These are phyloP conservation scores for Alnus rubra DNA, from an alignment of 306 rosid species.

Conservation along the genomic window DNA sequence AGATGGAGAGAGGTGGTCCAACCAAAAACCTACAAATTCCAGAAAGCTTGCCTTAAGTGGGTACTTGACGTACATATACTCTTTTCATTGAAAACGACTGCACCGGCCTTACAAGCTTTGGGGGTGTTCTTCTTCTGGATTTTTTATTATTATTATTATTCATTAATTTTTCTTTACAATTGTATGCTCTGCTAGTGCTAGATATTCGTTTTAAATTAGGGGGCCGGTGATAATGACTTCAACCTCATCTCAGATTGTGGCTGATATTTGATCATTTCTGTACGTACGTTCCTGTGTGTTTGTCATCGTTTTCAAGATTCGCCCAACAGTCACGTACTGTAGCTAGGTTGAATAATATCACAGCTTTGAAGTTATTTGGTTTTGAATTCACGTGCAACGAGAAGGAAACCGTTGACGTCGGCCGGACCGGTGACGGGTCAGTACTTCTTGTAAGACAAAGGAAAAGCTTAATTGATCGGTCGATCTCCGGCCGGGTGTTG, in stretches of 20 bases:
- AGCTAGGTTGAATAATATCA: too few relatives aligned
- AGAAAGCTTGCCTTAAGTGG: background rate
- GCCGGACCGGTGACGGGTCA: too few relatives aligned
- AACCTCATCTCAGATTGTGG: conserved; percentile 5
- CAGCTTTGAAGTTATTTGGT: too few relatives aligned
- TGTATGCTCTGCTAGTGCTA: too few relatives aligned
- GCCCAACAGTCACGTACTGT: too few relatives aligned
- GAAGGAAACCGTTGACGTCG: too few relatives aligned
- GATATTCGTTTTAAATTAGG: background rate
- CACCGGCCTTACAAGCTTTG: background rate
- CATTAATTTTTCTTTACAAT: too few relatives aligned
- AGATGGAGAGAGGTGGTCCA: background rate
- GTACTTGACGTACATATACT: conserved; percentile 27
- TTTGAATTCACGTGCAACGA: too few relatives aligned
- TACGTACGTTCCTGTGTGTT: background rate
- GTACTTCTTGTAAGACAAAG: too few relatives aligned
- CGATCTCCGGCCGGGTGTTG: too few relatives aligned
- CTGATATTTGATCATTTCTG: background rate
- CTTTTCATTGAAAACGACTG: conserved; percentile 37
- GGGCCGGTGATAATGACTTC: conserved; percentile 2
- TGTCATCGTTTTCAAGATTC: background rate
- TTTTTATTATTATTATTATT: background rate
- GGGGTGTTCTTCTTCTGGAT: background rate
- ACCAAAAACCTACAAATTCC: background rate
- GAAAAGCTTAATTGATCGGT: too few relatives aligned